A percentile compares a stretch with the other conserved stretches of the same genome.
phyloP scores from a whole-genome alignment of 495 filamentous ascomycete species.

The Trichoderma parareesei region DNA sequence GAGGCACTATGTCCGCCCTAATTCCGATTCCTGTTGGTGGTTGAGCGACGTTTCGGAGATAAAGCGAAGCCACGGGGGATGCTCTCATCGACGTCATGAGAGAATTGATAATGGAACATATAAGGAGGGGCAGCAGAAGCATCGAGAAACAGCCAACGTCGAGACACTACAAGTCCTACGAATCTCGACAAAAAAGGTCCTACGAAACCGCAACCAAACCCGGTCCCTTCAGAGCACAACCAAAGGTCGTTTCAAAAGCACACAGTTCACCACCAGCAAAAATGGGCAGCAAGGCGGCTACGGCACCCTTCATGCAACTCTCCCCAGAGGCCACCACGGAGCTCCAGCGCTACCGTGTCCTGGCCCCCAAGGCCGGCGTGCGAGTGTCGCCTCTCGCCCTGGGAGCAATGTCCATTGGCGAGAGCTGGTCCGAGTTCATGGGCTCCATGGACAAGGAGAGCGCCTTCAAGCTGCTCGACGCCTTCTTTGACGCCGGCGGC shows the following conservation, averaged over 20 bases:
- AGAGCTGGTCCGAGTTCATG: slow-evolving; percentile 30
- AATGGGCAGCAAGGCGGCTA: neutral
- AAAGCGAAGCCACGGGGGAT: neutral
- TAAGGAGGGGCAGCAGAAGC: neutral
- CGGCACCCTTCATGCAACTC: slow-evolving; percentile 12
- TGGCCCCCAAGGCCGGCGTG: slow-evolving; percentile 50
- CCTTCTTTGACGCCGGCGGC: slow-evolving; percentile 47
- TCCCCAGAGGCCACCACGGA: slow-evolving; percentile 41
- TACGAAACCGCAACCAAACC: no score
- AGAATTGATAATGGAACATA: neutral
- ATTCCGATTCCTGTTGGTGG: neutral
- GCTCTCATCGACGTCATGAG: neutral
- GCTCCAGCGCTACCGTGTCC: slow-evolving; percentile 50
- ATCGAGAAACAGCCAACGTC: neutral
- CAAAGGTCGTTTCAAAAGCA: no score
- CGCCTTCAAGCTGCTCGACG: slow-evolving; percentile 47
- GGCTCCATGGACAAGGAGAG: slow-evolving; percentile 18
- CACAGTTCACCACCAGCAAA: no score
- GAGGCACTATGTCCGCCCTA: slow-evolving; percentile 3
- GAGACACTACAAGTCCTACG: no score
- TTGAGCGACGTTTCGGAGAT: neutral
- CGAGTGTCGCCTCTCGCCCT: slow-evolving; percentile 53
- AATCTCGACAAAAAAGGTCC: no score
- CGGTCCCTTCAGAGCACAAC: no score
- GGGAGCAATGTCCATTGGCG: slow-evolving; percentile 57